Base-by-base conservation (phyloP, 192 early-diverging fungal species). In the Coemansia guatemalensis region DNA sequence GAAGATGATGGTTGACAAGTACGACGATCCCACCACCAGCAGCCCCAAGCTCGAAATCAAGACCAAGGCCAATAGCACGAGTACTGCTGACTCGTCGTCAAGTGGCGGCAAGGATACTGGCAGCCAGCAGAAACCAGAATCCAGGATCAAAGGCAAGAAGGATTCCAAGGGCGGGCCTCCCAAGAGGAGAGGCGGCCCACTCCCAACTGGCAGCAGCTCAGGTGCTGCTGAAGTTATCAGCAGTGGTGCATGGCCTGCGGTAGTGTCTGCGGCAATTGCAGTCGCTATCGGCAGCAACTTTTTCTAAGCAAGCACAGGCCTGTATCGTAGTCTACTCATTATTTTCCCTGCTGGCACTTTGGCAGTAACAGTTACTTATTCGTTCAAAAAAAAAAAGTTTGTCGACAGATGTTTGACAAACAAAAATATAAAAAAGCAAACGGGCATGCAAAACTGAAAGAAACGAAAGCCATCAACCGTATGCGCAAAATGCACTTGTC, bases 1-100 rank as follows among this genome's bases (percentile, higher is more conserved):
- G 59, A 74, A 81, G 69, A 58, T 81, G 49, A 81, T 81, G 78
- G 72, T 81, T 12, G 58, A 81, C 22, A 72, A 69, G 62, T 81
- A 56, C 44, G 72, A 81, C 30, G 78, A 81, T 48, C 62, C 49
- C n/a, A 81, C 78, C 18, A 39, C 60, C 1, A 69, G 68, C 41
- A 72, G 65, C 55, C 62, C 67, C 57, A 76, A 76, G 63, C 62
- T 69, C 6, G 49, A 65, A 64, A 52, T 64, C 52, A 62, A 62
- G 24, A 41, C 30, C 26, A 50, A 24, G 6, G 39, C 14, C 53
- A 44, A 48, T 33, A 51, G 30, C 57, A 26, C 57, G 24, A n/a
- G 12, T 14, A 26, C 57, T 21, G 21, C 18, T 4, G 39, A 25
- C 29, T 18, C 29, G 17, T 47, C 60, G 39, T 4, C 35, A 39